Evolutionary conservation across 805 yeast species (phyloP), one percentile per base, ranked within the genome.

Genomic region (Teunomyces tritomae): DNA sequence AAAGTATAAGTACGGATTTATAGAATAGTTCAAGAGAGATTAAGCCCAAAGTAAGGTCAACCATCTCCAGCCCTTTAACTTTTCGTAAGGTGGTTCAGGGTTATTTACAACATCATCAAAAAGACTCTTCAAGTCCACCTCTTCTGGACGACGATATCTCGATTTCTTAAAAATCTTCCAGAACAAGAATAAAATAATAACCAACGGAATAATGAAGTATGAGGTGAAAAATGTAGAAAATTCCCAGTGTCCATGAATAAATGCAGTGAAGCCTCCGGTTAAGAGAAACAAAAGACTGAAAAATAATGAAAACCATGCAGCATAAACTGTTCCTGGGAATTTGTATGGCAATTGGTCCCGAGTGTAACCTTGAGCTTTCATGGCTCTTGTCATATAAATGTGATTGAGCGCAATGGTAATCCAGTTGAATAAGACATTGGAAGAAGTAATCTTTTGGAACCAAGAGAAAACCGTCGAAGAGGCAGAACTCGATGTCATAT

Each of bases 311-410:
- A 62, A 52, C 69, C 69, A 69, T 4, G 72, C 65, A 28, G 61
- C 67, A 27, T 32, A 35, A 16, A 56, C 66, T 9, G 65, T 65
- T 32, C 57, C 48, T 32, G 45, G 51, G 30, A 63, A 49, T 29
- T 53, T 54, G 49, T 64, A 67, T n/a, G 73, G 75, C 37, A 71
- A 60, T 16, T 56, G 50, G 13, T 57, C 62, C 53, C 69, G 57
- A 5, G 60, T 32, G 45, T 59, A 59, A 32, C 73, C 73, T 52
- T 74, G 78, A 3, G 67, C 75, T 50, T 63, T 71, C 61, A 74
- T 53, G 0, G 74, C 78, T 41, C 65, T 59, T 1, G 55, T 49
- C 60, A 67, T 47, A 20, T 45, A 49, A 28, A 68, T 62, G 54
- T 68, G 71, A 46, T 63, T 66, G 8, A 57, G 48, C 4, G 70